A percentile compares a stretch with the other conserved stretches of the same genome.
Evolutionary conservation across 2,329 filamentous ascomycete genomes (phyloP).

Genomic region (Botryotinia calthae): DNA sequence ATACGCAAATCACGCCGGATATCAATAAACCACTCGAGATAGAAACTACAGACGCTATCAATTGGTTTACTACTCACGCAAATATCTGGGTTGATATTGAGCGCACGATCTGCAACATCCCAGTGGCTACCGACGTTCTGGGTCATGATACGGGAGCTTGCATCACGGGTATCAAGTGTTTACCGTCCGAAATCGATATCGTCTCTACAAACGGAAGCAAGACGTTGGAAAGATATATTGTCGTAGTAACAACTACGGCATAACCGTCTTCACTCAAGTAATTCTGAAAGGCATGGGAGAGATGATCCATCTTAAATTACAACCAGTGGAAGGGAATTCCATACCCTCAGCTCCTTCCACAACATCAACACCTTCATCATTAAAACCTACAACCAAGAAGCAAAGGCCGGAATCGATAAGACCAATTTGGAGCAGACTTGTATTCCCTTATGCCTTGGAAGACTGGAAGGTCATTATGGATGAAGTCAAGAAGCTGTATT

Average conservation of each 20-base stretch:
- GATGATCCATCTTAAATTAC: slow-evolving; percentile 20
- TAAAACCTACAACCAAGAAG: slow-evolving; percentile 11
- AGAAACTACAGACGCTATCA: background rate
- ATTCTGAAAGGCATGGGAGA: slow-evolving; percentile 4
- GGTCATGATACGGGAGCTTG: slow-evolving; percentile 16
- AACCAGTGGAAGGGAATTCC: slow-evolving; percentile 12
- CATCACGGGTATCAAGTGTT: slow-evolving; percentile 13
- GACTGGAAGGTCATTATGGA: slow-evolving; percentile 37
- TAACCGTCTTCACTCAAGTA: background rate
- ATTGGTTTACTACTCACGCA: background rate
- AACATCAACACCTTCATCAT: slow-evolving; percentile 11
- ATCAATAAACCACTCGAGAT: background rate
- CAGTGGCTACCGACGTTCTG: slow-evolving; percentile 9
- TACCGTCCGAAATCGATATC: slow-evolving; percentile 14
- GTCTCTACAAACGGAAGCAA: slow-evolving; percentile 10
- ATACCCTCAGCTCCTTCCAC: slow-evolving; percentile 3
- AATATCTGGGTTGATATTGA: background rate
- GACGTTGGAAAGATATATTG: slow-evolving; percentile 1
- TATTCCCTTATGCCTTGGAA: slow-evolving; percentile 31
- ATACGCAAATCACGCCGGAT: background rate
- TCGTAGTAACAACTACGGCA: background rate
- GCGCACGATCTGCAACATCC: background rate
- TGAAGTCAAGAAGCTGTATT: slow-evolving; percentile 36
- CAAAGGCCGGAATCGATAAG: slow-evolving; percentile 27
- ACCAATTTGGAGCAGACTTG: slow-evolving; percentile 21